Evolutionary conservation across 108 stramenopile species (phyloP), one percentile per base, ranked within the genome.

Genomic region (Skeletonema menzelii): DNA sequence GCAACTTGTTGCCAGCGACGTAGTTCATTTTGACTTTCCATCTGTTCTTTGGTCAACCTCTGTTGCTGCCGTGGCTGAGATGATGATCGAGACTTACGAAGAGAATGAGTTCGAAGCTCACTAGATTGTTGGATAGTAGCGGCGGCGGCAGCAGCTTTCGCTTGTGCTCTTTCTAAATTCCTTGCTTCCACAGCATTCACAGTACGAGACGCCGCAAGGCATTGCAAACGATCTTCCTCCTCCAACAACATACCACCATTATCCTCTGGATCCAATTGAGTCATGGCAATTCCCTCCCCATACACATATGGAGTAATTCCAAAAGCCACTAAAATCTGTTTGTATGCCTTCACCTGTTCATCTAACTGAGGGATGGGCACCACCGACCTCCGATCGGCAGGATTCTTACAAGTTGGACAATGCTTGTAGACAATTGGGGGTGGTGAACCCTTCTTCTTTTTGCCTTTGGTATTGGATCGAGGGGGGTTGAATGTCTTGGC

Each of bases 351-450:
- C 35, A 72, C 78, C 44, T 90, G 30, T 6, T 85, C 79, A 37
- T 84, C 74, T 47, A 94, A 73, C 11, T 87, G 66, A 24, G 73
- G 49, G 26, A 66, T 56, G 14, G n/a, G 30, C 31, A 63, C 69
- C 68, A 71, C 57, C 63, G 70, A 44, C 22, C 73, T 42, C 47
- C 86, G 82, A 22, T 75, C 79, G 35, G 76, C 72, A 22, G 66
- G 47, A 24, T 69, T 69, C 26, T 89, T 78, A 69, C 90, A 93
- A 38, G 80, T 76, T 13, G 89, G 92, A 73, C 93, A 94, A 42
- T 70, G 28, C 17, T 69, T 69, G 15, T 8, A 53, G 1, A 8
- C 22, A 6, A 8, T 53, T 1, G 49, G 49, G 44, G 60, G 53
- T 22, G 49, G 19, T 11, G 44, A 56, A 22, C 55, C 49, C 49